A percentile compares a stretch with the other conserved stretches of the same genome.
phyloP scores from a whole-genome alignment of 1,284 basidiomycete genomes.

The Trichosporon faecale region DNA sequence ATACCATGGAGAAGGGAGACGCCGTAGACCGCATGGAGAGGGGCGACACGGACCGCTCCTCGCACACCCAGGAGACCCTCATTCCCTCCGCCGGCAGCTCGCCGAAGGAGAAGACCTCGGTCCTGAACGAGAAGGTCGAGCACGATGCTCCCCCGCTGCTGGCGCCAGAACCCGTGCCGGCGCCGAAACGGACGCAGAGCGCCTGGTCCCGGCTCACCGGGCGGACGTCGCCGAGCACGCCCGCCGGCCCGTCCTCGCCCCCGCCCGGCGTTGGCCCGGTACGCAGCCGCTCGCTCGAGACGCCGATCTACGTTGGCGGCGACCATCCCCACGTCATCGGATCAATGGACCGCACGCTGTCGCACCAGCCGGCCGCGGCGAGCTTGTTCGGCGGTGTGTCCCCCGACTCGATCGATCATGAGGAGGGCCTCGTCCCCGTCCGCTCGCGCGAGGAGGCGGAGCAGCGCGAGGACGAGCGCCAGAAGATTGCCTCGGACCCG shows the following conservation, averaged over 20 bases:
- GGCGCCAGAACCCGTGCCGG: not conserved
- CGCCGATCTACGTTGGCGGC: constrained; percentile 8
- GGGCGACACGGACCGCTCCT: not conserved
- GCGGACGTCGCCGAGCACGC: not conserved
- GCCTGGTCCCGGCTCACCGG: not conserved
- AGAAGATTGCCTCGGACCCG: constrained; percentile 41
- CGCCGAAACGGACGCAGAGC: not conserved
- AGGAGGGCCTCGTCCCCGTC: constrained; percentile 41
- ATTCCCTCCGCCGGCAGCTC: not conserved
- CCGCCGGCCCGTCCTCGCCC: not conserved
- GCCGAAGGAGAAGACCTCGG: not conserved
- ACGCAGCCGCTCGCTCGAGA: not conserved
- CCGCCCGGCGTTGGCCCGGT: not conserved
- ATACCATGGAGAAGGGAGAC: not conserved
- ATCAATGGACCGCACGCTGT: not conserved
- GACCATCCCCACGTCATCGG: not conserved
- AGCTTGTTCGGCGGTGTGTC: constrained; percentile 42
- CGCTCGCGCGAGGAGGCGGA: constrained; percentile 44
- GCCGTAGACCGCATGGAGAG: not conserved
- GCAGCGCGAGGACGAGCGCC: constrained; percentile 32
- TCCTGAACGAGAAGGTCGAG: not conserved
- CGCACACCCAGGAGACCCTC: not conserved
- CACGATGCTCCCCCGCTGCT: not conserved
- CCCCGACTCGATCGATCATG: constrained; percentile 39
- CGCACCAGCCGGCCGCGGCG: constrained; percentile 34